These are phyloP conservation scores for Cercospora sp. DNA, from an alignment of 2,329 filamentous ascomycete genomes.

Conservation along the genomic window DNA sequence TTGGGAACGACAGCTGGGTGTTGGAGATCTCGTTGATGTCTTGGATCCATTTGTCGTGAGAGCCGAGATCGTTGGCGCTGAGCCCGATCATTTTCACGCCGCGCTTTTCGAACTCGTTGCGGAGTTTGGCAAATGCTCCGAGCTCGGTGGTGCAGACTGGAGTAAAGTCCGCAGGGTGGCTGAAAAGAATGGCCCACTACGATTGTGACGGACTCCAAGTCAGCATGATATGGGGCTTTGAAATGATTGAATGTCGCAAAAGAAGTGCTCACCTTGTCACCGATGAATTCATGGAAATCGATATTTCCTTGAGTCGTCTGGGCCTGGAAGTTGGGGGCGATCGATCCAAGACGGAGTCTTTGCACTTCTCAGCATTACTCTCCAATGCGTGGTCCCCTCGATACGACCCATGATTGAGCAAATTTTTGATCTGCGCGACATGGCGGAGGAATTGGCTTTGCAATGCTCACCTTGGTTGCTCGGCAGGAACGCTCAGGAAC, in stretches of 20 bases:
- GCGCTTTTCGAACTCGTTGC: conserved; percentile 82
- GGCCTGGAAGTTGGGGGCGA: conserved; percentile 80
- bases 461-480: conserved; percentile 24
- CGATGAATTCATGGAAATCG: conserved; percentile 80
- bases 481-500: conserved; percentile 22
- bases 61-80: conserved; percentile 77
- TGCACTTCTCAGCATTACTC: neutral
- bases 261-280: conserved; percentile 52
- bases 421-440: no score
- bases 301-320: conserved; percentile 74
- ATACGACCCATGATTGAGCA: neutral
- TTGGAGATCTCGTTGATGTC: conserved; percentile 59
- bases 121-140: conserved; percentile 85
- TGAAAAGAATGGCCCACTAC: conserved; percentile 73
- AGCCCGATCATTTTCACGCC: conserved; percentile 90
- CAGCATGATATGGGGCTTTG: neutral
- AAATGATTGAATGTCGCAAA: neutral
- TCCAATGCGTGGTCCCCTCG: neutral
- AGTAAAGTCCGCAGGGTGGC: conserved; percentile 84
- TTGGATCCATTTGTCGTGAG: conserved; percentile 85
- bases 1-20: conserved; percentile 50
- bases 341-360: conserved; percentile 46
- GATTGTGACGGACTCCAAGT: neutral
- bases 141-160: conserved; percentile 96
- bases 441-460: neutral